Base-by-base conservation (phyloP, 331 rosid genomes). In the Arachis monticola region DNA sequence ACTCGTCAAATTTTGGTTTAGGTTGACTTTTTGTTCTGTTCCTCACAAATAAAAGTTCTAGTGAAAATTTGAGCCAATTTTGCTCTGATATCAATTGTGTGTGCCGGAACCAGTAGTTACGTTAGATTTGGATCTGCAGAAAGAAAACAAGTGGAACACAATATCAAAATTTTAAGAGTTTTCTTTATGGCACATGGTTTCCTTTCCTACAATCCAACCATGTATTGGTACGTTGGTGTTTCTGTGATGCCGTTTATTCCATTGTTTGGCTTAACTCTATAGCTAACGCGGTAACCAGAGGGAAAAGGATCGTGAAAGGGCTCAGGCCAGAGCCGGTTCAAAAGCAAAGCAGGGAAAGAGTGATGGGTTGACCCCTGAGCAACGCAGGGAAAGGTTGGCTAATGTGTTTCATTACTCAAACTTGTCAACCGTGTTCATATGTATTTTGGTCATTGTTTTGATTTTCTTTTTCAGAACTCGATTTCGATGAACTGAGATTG, bases 341-440 rank as follows among this genome's bases (percentile, higher is more conserved):
- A 92, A 88, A 81, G 0, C 42, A 40, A 85, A 79, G 77, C 69
- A 78, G 12, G 60, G 60, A 50, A 92, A 86, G 77, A 2, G 0
- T 69, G 96, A 92, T 48, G 96, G 97, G 32, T 77, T 88, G 70
- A 90, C 94, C 64, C 96, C 96, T 3, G 96, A 92, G 64, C 96
- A 92, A 50, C 97, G 92, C 80, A 88, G 96, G 22, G 92, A 90
- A 84, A 92, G 96, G 97, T 92, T 51, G 70, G 60, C 9, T 46
- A 10, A 56, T 79, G 41, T 66, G 69, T 50, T 17, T 67, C 17
- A 6, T 22, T 40, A 46, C 35, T 42, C 41, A 8, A 32, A 60
- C 10, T 51, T 69, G 44, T 41, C 4, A 45, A 30, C n/a, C 8
- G 40, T 7, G 6, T 35, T 5, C 27, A 35, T 11, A 51, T 2